Conservation (phyloP, 495 filamentous ascomycete genomes). For the Haplographium delicatum region DNA sequence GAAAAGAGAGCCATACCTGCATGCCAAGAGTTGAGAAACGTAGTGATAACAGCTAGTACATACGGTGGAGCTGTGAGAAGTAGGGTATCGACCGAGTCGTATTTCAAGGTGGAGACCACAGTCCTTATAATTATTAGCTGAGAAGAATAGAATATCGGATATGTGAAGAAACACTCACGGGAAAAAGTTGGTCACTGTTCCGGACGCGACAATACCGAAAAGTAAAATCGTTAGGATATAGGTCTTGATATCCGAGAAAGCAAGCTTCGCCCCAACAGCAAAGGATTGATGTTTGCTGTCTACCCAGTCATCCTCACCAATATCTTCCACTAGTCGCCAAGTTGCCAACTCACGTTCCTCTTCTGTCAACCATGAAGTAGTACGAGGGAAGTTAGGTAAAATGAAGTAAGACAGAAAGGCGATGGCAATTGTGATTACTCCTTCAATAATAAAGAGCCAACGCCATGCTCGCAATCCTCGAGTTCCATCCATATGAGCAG, state of each 20-base stretch:
- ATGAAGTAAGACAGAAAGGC: conserved; percentile 51
- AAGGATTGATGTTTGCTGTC: conserved; percentile 58
- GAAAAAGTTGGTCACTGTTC: conserved; percentile 85
- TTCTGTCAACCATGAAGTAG: conserved; percentile 65
- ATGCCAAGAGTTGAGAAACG: conserved; percentile 70
- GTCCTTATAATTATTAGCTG: conserved; percentile 30
- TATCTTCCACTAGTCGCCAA: conserved; percentile 71
- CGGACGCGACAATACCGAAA: conserved; percentile 65
- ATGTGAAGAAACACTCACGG: conserved; percentile 39
- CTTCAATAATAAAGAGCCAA: conserved; percentile 81
- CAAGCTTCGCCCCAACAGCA: conserved; percentile 63
- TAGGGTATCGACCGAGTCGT: conserved; percentile 60
- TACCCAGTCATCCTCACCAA: conserved; percentile 72
- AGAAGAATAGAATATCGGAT: neutral
- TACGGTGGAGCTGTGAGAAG: conserved; percentile 76
- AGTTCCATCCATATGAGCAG: conserved; percentile 41
- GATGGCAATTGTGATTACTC: conserved; percentile 45
- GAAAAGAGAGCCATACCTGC: conserved; percentile 30
- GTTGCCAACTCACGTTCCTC: conserved; percentile 62
- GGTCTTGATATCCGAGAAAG: conserved; percentile 65
- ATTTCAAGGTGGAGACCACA: conserved; percentile 70
- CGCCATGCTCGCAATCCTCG: conserved; percentile 44
- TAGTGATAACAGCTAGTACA: conserved; percentile 62
- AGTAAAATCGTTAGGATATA: conserved; percentile 66
- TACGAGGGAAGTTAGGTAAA: conserved; percentile 75